Evolutionary conservation across 345 rosid species (phyloP).

Genomic region (Rhodomyrtus tomentosa): DNA sequence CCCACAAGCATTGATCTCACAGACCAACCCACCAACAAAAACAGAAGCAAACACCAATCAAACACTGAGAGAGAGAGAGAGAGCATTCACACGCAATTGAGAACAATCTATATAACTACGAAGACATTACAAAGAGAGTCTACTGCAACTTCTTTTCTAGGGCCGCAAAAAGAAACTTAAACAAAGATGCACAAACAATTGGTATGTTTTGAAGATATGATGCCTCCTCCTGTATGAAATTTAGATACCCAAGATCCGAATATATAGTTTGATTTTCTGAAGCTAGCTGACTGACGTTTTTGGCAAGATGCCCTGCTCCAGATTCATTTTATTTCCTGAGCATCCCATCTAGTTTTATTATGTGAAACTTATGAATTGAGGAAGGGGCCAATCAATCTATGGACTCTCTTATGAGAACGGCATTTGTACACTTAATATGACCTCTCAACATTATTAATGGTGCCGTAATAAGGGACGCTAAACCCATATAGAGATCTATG

Average conservation of each 20-base stretch:
- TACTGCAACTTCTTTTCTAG: not conserved
- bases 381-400: not conserved
- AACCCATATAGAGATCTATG: not conserved
- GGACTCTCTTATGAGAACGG: not conserved
- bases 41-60: not conserved
- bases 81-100: not conserved
- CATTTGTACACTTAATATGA: not conserved
- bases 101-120: not conserved
- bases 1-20: not conserved
- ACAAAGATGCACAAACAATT: not conserved
- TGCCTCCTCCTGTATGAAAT: not conserved
- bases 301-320: not conserved
- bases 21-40: not conserved
- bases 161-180: not conserved
- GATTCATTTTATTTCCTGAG: not conserved
- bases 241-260: not conserved
- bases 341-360: not conserved
- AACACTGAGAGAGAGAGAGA: not conserved
- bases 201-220: not conserved
- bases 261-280: not conserved
- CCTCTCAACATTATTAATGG: not conserved
- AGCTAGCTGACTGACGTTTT: not conserved
- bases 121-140: not conserved
- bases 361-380: not conserved
- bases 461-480: not conserved